Conservation (phyloP, 2,329 filamentous ascomycete species). For the Colletotrichum sp. region DNA sequence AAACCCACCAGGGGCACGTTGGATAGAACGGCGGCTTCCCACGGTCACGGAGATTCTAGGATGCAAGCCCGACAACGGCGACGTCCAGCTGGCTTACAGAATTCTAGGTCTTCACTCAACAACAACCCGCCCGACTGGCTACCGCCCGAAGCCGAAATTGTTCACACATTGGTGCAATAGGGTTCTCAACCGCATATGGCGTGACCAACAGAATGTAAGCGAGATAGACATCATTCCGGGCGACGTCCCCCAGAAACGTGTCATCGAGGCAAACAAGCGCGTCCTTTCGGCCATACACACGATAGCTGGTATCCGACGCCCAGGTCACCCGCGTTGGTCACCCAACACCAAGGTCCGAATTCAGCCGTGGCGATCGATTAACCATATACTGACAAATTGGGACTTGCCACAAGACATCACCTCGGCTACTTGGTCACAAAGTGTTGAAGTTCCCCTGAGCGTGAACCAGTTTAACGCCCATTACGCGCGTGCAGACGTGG, state of each 20-base stretch:
- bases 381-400: neutral
- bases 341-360: neutral
- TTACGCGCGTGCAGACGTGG: neutral
- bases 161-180: neutral
- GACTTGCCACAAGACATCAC: neutral
- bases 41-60: neutral
- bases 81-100: neutral
- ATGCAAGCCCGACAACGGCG: neutral
- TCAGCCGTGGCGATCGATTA: neutral
- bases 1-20: neutral
- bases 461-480: neutral
- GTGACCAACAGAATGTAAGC: accelerated
- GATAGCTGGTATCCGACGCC: neutral
- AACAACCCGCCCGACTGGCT: neutral
- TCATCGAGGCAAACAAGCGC: constrained; percentile 2
- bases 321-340: neutral
- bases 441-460: neutral
- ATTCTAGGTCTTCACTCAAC: neutral
- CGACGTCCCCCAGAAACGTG: neutral
- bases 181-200: neutral
- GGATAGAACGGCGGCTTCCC: neutral
- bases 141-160: neutral
- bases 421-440: neutral
- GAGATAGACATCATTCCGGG: neutral
- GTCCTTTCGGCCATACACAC: neutral